phyloP scores from a whole-genome alignment of 257 asterid genomes.

The Nicotiana undulata region DNA sequence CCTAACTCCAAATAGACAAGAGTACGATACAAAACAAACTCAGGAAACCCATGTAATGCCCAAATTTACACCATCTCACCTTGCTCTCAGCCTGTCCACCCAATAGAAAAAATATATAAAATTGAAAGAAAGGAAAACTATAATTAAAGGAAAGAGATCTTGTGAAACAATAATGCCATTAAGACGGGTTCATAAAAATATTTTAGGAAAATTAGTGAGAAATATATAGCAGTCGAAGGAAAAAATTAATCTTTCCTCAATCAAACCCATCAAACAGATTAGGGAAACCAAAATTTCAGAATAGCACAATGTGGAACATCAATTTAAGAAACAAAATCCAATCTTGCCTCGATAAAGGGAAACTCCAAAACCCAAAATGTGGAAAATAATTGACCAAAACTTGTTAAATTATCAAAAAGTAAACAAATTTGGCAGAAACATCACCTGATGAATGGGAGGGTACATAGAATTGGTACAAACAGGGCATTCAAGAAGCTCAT shows the following conservation, averaged over 20 bases:
- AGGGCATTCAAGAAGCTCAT: conserved; percentile 44
- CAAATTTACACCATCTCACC: background rate
- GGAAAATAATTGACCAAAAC: background rate
- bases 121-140: background rate
- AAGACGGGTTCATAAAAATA: background rate
- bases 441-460: conserved; percentile 69
- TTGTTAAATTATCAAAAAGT: background rate
- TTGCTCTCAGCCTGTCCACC: background rate
- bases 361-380: background rate
- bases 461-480: conserved; percentile 46
- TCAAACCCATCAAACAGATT: background rate
- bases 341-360: background rate
- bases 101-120: background rate
- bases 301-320: background rate
- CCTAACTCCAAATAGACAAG: background rate
- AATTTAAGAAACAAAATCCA: background rate
- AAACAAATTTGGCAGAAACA: background rate
- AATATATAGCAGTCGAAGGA: background rate
- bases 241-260: background rate
- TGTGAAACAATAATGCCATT: background rate
- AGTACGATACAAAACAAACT: background rate
- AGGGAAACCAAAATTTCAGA: background rate
- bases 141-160: background rate
- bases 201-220: background rate
- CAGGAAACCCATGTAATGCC: background rate